Evolutionary conservation across 2,329 filamentous ascomycete genomes (phyloP), one percentile per base, ranked within the genome.

Genomic region (Blumeria hordei): DNA sequence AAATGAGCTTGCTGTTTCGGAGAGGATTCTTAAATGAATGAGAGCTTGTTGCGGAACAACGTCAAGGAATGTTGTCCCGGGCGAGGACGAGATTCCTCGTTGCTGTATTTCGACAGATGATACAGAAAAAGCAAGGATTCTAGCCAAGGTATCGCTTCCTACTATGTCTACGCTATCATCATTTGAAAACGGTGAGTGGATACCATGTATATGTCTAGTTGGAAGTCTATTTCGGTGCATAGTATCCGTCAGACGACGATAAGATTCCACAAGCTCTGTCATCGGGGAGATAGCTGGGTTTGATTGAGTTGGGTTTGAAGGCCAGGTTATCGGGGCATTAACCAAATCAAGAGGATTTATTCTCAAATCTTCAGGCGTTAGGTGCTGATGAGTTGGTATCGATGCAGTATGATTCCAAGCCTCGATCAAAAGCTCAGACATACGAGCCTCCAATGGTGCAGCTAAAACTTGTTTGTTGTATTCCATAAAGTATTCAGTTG

Each of bases 101-200:
- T 95, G 88, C 59, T 88, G 82, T 60, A 96, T 94, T 68, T 98
- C 92, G 3, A 85, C 80, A 0, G 88, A 81, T 8, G 88, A 82
- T 57, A 98, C 88, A 0, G 88, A 90, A 65, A 81, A 87, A 1
- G 86, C 90, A 12, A 95, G 78, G 1, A 79, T 72, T 56, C 74
- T 73, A 12, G 80, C 75, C 10, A 88, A 67, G 1, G 75, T 74
- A 61, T 84, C 80, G 56, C 74, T 76, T 21, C 67, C 69, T 55
- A 68, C 69, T 5, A 81, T 65, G 55, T 77, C 71, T 53, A 72
- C 69, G 14, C 63, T 62, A 41, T 62, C 28, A 35, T 39, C 44
- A 18, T 50, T 44, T 36, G 28, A 7, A 51, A n/a, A 34, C 12
- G 21, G 52, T 36, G 11, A n/a, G 21, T 44, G 35, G 6, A 9